A percentile compares a stretch with the other conserved stretches of the same genome.
Conservation (phyloP, 306 rosid species). For the Vigna trinervia region DNA sequence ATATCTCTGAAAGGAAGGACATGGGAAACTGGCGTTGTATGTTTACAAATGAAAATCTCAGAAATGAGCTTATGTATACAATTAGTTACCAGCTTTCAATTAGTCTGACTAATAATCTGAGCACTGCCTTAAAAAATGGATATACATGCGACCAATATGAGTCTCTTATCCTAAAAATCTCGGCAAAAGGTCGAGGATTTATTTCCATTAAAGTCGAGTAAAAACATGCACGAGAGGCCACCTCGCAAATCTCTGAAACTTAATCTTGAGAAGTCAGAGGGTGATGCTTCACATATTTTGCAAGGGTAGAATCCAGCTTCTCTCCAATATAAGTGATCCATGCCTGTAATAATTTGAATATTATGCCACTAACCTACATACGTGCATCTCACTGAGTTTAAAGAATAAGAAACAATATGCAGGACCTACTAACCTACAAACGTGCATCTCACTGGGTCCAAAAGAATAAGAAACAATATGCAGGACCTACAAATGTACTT, state of each 20-base stretch:
- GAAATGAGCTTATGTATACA: constrained; percentile 11
- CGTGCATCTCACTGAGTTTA: constrained; percentile 7
- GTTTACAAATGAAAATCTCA: constrained; percentile 4
- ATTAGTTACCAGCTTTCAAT: constrained; percentile 12
- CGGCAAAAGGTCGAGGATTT: constrained; percentile 2
- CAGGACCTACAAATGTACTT: constrained; percentile 29
- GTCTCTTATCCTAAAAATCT: background rate
- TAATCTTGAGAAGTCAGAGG: constrained; percentile 49
- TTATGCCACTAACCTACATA: constrained; percentile 22
- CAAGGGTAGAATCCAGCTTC: constrained; percentile 74
- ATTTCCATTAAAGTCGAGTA: background rate
- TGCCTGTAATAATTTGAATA: constrained; percentile 52
- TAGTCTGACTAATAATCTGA: constrained; percentile 9
- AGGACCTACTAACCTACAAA: constrained; percentile 27
- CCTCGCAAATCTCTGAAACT: constrained; percentile 52
- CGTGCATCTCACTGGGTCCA: constrained; percentile 2
- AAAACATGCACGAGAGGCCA: constrained; percentile 31
- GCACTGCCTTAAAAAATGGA: constrained; percentile 17
- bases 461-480: constrained; percentile 9
- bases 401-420: constrained; percentile 15
- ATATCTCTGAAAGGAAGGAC: constrained; percentile 25
- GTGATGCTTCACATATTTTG: constrained; percentile 50
- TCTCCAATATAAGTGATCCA: constrained; percentile 61
- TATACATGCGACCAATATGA: constrained; percentile 16
- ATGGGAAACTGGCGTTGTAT: background rate